phyloP scores from a whole-genome alignment of 495 filamentous ascomycete genomes.

The Lepraria neglecta region DNA sequence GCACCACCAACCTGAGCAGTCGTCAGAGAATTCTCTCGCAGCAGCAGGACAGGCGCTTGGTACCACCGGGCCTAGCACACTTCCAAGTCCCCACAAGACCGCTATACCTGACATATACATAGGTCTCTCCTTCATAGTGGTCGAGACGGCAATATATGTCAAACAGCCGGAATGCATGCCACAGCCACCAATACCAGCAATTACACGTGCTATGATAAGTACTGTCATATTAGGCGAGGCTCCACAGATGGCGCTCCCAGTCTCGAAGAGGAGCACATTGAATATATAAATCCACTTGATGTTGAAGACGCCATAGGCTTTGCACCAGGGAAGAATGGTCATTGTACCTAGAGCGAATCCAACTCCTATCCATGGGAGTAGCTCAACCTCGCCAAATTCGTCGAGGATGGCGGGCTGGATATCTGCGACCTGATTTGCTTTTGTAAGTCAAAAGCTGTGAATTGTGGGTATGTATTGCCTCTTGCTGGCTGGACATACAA shows the following conservation, averaged over 20 bases:
- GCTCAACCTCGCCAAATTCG: constrained; percentile 39
- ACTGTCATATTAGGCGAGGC: constrained; percentile 22
- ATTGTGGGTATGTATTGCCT: too few species aligned
- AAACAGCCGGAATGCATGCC: constrained; percentile 43
- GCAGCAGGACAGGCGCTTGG: too few species aligned
- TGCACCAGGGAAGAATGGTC: constrained; percentile 23
- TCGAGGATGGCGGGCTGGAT: constrained; percentile 43
- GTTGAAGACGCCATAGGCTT: constrained; percentile 40
- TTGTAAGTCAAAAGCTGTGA: too few species aligned
- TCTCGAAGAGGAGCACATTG: constrained; percentile 27
- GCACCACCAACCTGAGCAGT: constrained; percentile 27
- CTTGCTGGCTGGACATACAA: constrained; percentile 24
- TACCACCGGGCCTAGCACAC: constrained; percentile 42
- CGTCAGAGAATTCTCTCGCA: too few species aligned
- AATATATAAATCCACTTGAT: constrained; percentile 42
- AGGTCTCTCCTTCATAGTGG: constrained; percentile 36
- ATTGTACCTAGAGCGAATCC: constrained; percentile 19
- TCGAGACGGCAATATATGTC: constrained; percentile 35
- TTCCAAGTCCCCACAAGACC: constrained; percentile 43
- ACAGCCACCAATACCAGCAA: constrained; percentile 28
- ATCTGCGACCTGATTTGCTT: constrained; percentile 33
- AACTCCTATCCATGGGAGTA: constrained; percentile 44
- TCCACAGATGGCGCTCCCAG: constrained; percentile 25
- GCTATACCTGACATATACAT: constrained; percentile 32
- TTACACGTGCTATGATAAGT: constrained; percentile 29